Base-by-base conservation (phyloP, 225 moss, liverwort and hornwort genomes). In the Physcomitrellopsis africana region DNA sequence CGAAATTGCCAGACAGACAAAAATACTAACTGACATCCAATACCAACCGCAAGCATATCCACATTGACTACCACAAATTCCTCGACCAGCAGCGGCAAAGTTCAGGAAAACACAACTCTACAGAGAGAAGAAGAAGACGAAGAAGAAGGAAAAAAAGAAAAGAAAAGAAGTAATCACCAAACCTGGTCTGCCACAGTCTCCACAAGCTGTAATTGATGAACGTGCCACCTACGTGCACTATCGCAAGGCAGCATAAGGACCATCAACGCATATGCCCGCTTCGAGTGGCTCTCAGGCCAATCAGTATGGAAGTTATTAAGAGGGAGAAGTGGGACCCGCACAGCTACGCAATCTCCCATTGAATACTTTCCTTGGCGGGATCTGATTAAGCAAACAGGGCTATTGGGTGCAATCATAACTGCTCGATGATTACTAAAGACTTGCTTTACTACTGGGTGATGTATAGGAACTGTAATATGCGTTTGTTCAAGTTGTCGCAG, bases 131-230 rank as follows among this genome's bases (percentile, higher is more conserved):
- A 66, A 15, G 26, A 37, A 60, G 47, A 53, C 10, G 20, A 54
- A 26, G 45, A 22, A n/a, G 16, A 27, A 15, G 3, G 44, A 8
- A 37, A 41, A 24, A 57, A 54, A 29, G 61, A 67, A 67, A 32
- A 16, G 11, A 29, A 17, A 54, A 23, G 56, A 17, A 63, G 23
- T 16, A 43, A 51, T 65, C 29, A 46, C 65, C 80, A 46, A 79
- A 89, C 89, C 86, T 89, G 89, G 51, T 89, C 84, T 52, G 86
- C 89, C 70, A 89, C 89, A 65, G 77, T 83, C 80, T 89, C 89
- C 63, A 89, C 89, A 5, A 89, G 81, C 66, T 86, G 85, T 44
- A 89, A 65, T 71, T 89, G 55, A 70, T 89, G 89, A 65, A 84
- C 72, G 73, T 86, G 89, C 89, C 89, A 89, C 63, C 86, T 84